Conservation (phyloP, 116 monocot species). For the Posidonia oceanica region DNA sequence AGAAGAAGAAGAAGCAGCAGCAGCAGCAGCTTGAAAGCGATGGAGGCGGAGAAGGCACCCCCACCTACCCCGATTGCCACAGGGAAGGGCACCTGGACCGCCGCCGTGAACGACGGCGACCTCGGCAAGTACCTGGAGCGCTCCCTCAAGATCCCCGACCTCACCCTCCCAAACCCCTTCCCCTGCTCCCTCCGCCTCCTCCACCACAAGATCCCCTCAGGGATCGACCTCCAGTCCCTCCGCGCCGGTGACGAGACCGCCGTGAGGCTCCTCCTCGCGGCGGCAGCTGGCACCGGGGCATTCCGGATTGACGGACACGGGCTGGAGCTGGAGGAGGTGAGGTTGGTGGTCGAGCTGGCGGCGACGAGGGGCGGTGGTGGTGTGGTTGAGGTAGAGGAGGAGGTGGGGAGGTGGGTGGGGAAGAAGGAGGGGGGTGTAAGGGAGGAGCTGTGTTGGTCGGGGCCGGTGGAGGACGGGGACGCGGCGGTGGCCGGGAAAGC, state of each 20-base stretch:
- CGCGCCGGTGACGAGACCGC: slow-evolving; percentile 14
- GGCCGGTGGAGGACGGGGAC: slow-evolving; percentile 1
- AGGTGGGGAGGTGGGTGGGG: slow-evolving; percentile 5
- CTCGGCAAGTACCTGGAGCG: slow-evolving; percentile 45
- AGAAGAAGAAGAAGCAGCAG: too few species aligned
- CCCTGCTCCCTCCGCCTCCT: slow-evolving; percentile 3
- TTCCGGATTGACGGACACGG: slow-evolving; percentile 23
- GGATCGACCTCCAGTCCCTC: slow-evolving; percentile 14
- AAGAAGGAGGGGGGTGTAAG: slow-evolving; percentile 1
- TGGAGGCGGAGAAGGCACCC: slow-evolving; percentile 18
- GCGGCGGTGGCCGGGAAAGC: neutral
- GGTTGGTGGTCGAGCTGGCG: slow-evolving; percentile 11
- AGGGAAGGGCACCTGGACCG: slow-evolving; percentile 31
- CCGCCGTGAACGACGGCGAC: slow-evolving; percentile 33
- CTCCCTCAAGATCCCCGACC: slow-evolving; percentile 39
- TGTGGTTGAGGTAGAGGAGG: neutral
- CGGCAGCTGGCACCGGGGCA: slow-evolving; percentile 15
- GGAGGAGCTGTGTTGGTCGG: slow-evolving; percentile 13
- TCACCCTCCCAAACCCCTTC: slow-evolving; percentile 25
- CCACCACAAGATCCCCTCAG: slow-evolving; percentile 10
- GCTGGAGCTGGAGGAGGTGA: slow-evolving; percentile 15
- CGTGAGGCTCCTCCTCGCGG: slow-evolving; percentile 7
- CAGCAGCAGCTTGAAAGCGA: neutral
- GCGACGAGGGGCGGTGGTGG: neutral
- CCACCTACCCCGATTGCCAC: slow-evolving; percentile 51